Conservation (phyloP, 306 rosid genomes). For the Adenanthera pavonina region DNA sequence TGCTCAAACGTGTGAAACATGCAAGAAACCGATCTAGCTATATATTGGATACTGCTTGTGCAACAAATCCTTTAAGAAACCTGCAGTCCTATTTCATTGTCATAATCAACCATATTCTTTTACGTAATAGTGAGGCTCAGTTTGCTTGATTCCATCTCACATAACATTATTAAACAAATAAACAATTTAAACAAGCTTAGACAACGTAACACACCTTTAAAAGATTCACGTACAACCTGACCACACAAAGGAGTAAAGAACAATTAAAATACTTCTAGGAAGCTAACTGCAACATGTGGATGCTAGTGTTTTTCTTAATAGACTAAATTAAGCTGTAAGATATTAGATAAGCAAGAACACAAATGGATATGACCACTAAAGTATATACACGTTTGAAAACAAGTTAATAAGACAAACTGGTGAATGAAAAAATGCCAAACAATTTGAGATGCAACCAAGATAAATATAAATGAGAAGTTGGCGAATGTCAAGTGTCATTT, state of each 20-base stretch:
- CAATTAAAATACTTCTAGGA: slow-evolving; percentile 35
- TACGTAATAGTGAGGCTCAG: slow-evolving; percentile 28
- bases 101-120: slow-evolving; percentile 12
- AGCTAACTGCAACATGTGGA: slow-evolving; percentile 28
- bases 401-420: slow-evolving; percentile 17
- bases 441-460: slow-evolving; percentile 28
- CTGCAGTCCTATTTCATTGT: slow-evolving; percentile 10
- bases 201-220: slow-evolving; percentile 63
- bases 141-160: slow-evolving; percentile 43
- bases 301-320: slow-evolving; percentile 21
- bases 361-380: slow-evolving; percentile 13
- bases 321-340: slow-evolving; percentile 31
- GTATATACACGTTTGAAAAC: background rate
- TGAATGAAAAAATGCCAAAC: slow-evolving; percentile 20
- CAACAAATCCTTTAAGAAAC: slow-evolving; percentile 26
- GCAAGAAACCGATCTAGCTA: slow-evolving; percentile 20
- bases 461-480: background rate
- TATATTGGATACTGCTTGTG: slow-evolving; percentile 24
- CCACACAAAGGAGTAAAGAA: slow-evolving; percentile 44
- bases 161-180: slow-evolving; percentile 33
- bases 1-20: slow-evolving; percentile 7
- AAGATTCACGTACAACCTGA: slow-evolving; percentile 86
- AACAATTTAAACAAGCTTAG: slow-evolving; percentile 44
- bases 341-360: background rate
- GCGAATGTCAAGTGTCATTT: slow-evolving; percentile 17